Conservation (phyloP, 169 alveolate genomes). For the Babesia gibsoni region DNA sequence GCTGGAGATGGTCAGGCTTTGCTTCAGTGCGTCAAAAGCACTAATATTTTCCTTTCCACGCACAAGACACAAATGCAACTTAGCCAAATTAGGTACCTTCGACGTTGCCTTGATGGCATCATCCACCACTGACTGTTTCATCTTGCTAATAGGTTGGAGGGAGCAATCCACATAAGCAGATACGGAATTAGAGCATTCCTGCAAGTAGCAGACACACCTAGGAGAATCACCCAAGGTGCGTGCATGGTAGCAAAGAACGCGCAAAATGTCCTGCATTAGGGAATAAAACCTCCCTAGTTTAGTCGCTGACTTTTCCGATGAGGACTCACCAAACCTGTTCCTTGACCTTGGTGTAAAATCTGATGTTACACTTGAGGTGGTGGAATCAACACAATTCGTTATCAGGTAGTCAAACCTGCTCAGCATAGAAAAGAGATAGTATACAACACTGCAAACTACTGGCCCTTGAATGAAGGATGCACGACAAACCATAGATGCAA, state of each 20-base stretch:
- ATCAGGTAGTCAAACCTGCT: slow-evolving; percentile 27
- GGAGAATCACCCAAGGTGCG: slow-evolving; percentile 34
- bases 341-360: slow-evolving; percentile 10
- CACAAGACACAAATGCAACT: slow-evolving; percentile 19
- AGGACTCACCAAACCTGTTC: slow-evolving; percentile 18
- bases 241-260: slow-evolving; percentile 36
- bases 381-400: background rate
- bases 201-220: slow-evolving; percentile 13
- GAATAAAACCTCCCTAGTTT: slow-evolving; percentile 34
- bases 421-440: slow-evolving; percentile 44
- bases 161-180: slow-evolving; percentile 28
- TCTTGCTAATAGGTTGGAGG: slow-evolving; percentile 26
- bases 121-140: slow-evolving; percentile 5
- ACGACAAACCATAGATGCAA: slow-evolving; percentile 52
- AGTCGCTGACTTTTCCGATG: background rate
- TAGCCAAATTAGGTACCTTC: background rate
- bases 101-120: slow-evolving; percentile 49
- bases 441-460: slow-evolving; percentile 28
- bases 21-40: background rate
- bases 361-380: slow-evolving; percentile 2
- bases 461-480: slow-evolving; percentile 17
- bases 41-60: background rate
- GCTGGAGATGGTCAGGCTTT: slow-evolving; percentile 15
- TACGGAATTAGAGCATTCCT: slow-evolving; percentile 14
- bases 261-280: slow-evolving; percentile 41